These are phyloP conservation scores for Acrodontium crateriforme DNA, from an alignment of 2,329 filamentous ascomycete species.

Conservation along the genomic window DNA sequence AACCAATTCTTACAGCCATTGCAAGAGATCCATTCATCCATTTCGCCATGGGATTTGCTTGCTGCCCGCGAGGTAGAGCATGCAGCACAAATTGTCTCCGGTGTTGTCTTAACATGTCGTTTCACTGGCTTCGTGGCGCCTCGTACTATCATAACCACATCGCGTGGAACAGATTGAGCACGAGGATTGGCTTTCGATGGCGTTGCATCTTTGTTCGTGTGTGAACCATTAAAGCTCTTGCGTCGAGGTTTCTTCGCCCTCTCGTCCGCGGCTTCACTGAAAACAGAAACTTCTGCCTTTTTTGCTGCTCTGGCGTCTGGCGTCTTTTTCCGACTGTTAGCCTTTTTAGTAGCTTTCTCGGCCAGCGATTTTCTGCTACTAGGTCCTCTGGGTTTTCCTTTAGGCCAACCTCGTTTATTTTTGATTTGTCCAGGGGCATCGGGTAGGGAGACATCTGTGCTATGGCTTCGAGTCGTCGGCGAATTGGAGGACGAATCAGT, in stretches of 20 bases:
- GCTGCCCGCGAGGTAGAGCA: constrained; percentile 43
- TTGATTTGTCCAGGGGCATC: constrained; percentile 12
- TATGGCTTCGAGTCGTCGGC: constrained; percentile 14
- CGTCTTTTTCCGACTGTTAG: constrained; percentile 21
- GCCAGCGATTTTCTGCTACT: constrained; percentile 21
- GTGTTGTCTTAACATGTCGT: constrained; percentile 11
- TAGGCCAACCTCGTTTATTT: constrained; percentile 28
- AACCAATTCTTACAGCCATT: constrained; percentile 57
- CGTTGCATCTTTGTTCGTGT: neutral
- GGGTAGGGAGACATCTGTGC: constrained; percentile 10
- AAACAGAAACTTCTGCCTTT: constrained; percentile 6
- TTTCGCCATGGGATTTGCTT: constrained; percentile 32
- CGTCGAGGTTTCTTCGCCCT: constrained; percentile 6
- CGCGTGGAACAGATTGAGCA: constrained; percentile 15
- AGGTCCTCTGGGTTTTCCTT: constrained; percentile 31
- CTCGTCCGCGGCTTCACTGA: constrained; percentile 3
- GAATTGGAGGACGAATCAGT: too few relatives aligned
- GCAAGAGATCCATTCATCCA: constrained; percentile 53
- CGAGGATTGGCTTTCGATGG: constrained; percentile 2
- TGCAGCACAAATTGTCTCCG: constrained; percentile 40
- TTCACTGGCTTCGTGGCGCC: constrained; percentile 13
- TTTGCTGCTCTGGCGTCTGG: constrained; percentile 20
- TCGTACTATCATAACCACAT: constrained; percentile 15
- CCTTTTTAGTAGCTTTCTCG: constrained; percentile 21
- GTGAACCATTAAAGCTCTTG: constrained; percentile 14